Evolutionary conservation across 129 eudicot species (phyloP).

Genomic region (Flaveria trinervia): DNA sequence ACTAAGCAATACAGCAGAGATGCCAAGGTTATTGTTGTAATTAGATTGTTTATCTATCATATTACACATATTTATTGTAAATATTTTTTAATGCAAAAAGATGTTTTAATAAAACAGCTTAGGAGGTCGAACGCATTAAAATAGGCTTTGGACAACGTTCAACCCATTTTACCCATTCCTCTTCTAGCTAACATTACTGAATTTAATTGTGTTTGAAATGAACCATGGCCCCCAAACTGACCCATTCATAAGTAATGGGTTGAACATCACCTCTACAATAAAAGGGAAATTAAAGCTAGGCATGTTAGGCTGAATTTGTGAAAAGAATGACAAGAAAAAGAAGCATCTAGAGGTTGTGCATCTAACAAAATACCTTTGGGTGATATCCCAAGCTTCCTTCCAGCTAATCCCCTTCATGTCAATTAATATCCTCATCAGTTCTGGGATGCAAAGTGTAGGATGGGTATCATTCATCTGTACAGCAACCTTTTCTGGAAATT

Average conservation of each 20-base stretch:
- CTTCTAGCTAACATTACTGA: neutral
- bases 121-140: neutral
- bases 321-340: neutral
- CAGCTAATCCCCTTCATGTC: constrained; percentile 90
- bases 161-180: neutral
- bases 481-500: constrained; percentile 87
- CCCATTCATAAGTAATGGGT: neutral
- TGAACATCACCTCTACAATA: neutral
- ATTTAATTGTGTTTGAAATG: neutral
- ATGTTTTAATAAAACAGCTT: neutral
- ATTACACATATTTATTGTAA: neutral
- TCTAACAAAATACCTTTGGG: constrained; percentile 61
- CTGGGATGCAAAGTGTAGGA: constrained; percentile 97
- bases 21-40: neutral
- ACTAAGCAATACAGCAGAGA: neutral
- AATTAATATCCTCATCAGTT: constrained; percentile 83
- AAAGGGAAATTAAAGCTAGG: neutral
- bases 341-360: neutral
- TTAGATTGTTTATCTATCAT: neutral
- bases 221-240: neutral
- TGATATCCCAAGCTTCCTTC: constrained; percentile 87
- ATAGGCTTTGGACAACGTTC: neutral
- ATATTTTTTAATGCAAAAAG: neutral
- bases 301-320: constrained; percentile 4
- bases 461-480: constrained; percentile 99